Evolutionary conservation across 1,284 basidiomycete genomes (phyloP), one percentile per base, ranked within the genome.

Genomic region (Malassezia obtusa): DNA sequence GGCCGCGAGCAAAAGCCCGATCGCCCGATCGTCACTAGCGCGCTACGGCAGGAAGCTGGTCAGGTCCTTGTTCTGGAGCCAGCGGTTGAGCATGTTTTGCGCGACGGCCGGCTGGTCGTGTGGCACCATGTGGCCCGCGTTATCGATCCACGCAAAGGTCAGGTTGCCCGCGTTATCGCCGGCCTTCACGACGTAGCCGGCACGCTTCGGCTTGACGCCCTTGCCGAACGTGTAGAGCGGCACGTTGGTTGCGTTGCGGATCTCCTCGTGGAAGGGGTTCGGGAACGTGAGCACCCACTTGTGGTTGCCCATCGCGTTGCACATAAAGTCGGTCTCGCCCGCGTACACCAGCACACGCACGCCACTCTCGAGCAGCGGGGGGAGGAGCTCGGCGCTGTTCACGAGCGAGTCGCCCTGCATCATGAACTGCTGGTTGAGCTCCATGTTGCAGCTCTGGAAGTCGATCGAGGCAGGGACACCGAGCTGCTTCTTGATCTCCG

Each of bases 331-430:
- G 79, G 85, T 83, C 65, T 86, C 84, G 22, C 86, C 87, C 50
- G 86, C 85, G 67, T 89, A 90, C 32, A 89, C 83, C 35, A 90
- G 76, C 31, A 91, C 76, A 51, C 86, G 77, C 45, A 90, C 78
- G 37, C 85, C 86, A 55, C 81, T 80, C 51, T 86, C 80, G 49
- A 91, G 78, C 8, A 92, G 77, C 39, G 83, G 81, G 14, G 85
- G 83, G 11, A 92, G 78, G 6, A 90, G 78, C 17, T 76, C 75
- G 6, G 85, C 84, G 39, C 82, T 81, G 75, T 89, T 84, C 73
- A 84, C 84, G 80, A 84, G 83, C 12, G 81, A 82, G 67, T 89
- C 86, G 22, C 86, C 86, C 62, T 85, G 82, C 62, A 81, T 74
- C 58, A 82, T 76, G 78, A 86, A 86, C 31, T 78, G 81, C 64